phyloP scores from a whole-genome alignment of 2,329 filamentous ascomycete genomes.

The Alternaria sp. region DNA sequence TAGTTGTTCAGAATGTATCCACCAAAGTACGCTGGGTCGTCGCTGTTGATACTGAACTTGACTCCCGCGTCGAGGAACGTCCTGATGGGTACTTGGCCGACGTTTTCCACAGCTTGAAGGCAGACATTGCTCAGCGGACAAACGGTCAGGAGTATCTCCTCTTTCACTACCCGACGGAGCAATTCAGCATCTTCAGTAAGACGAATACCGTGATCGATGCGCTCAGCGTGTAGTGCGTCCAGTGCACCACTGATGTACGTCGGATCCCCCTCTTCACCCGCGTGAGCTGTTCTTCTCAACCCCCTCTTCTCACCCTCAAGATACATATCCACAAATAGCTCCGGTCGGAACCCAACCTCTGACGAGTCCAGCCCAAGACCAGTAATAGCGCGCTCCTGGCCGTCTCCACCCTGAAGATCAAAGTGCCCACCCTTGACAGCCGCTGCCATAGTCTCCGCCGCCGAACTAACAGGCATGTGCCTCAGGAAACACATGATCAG shows the following conservation, averaged over 20 bases:
- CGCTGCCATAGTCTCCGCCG: conserved; percentile 49
- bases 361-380: conserved; percentile 74
- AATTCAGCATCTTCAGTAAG: conserved; percentile 66
- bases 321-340: conserved; percentile 69
- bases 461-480: conserved; percentile 68
- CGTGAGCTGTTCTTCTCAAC: conserved; percentile 73
- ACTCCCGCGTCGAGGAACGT: conserved; percentile 69
- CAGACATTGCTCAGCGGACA: conserved; percentile 80
- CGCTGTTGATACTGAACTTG: conserved; percentile 73
- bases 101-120: conserved; percentile 58
- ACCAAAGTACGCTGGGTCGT: conserved; percentile 61
- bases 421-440: conserved; percentile 53
- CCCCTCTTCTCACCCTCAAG: conserved; percentile 59
- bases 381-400: conserved; percentile 60
- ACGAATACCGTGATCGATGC: conserved; percentile 78
- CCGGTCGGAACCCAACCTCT: conserved; percentile 53
- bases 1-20: conserved; percentile 79
- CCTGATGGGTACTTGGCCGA: conserved; percentile 62
- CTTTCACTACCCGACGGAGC: conserved; percentile 63
- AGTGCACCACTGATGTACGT: conserved; percentile 70
- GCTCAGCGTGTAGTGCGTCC: conserved; percentile 65
- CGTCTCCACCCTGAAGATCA: conserved; percentile 48
- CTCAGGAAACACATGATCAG: conserved; percentile 76
- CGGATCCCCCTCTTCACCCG: conserved; percentile 75
- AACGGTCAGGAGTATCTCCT: conserved; percentile 69